Evolutionary conservation across 176 grass and related monocot genomes (phyloP).

Genomic region (Microstegium vimineum): DNA sequence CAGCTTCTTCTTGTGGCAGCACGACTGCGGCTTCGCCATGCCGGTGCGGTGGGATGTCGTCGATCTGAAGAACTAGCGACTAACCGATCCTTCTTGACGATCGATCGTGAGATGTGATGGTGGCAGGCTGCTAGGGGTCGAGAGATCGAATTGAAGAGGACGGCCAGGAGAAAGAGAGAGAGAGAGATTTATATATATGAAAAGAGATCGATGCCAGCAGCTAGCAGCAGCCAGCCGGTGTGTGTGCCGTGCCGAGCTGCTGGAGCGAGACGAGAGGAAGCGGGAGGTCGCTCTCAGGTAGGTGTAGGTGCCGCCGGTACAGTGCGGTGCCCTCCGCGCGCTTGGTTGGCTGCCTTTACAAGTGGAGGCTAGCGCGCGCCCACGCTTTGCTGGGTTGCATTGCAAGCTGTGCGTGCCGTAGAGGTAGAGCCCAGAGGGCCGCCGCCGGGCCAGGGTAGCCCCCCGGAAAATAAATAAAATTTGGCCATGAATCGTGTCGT

Average conservation of each 20-base stretch:
- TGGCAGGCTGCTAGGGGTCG: neutral
- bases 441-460: neutral
- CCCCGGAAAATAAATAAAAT: neutral
- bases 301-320: constrained; percentile 42
- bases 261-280: neutral
- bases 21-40: constrained; percentile 60
- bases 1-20: constrained; percentile 65
- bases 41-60: neutral
- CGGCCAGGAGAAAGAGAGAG: neutral
- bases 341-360: neutral
- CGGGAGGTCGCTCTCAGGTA: constrained; percentile 42
- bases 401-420: neutral
- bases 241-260: neutral
- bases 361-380: neutral
- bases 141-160: neutral
- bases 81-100: neutral
- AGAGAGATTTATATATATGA: constrained; percentile 32
- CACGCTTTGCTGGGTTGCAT: constrained; percentile 12
- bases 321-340: no score
- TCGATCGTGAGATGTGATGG: neutral
- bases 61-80: no score
- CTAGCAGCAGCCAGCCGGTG: neutral
- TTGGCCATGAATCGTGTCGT: neutral
- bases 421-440: neutral
- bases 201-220: neutral